Base-by-base conservation (phyloP, 208 protist genomes). In the Leptomonas seymouri region DNA sequence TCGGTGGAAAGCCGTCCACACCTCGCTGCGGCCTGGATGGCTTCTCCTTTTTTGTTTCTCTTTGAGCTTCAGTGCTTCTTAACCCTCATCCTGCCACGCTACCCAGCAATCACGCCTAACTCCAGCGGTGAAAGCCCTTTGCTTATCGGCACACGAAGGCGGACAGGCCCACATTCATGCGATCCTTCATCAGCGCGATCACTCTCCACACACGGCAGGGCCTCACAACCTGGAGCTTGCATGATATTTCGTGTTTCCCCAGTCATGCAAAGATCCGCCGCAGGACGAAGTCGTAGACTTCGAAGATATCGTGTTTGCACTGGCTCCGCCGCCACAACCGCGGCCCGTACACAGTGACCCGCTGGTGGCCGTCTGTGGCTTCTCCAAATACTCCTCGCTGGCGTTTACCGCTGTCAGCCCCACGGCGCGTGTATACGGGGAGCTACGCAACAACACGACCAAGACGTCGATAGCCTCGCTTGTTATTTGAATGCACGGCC, bases 361-460 rank as follows among this genome's bases (percentile, higher is more conserved):
- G 20, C 14, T 56, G 3, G 46, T 48, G n/a, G 11, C 45, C 11
- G 21, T 66, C 21, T 56, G 42, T 46, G 60, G 21, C 6, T 56
- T 55, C 48, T 21, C 30, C 44, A 15, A 9, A 20, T 3, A 23
- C 46, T 14, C n/a, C 20, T 54, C 60, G 11, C 28, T 57, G 11
- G 48, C 45, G 9, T 66, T 66, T 41, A 48, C 60, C 6, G 60
- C 60, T 9, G 60, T 45, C 21, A 56, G 21, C 48, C 60, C 60
- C 4, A 31, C 44, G 44, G 21, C 48, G 15, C 60, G 60, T 15
- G 44, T 66, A 28, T 66, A 56, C 60, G 21, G 31, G 11, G 60
- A 66, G 34, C 60, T 66, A 15, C 60, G 44, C 48, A 54, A 9
- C 34, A 3, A 56, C 48, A 14, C 3, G 30, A 46, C 21, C 1